Evolutionary conservation across 495 filamentous ascomycete species (phyloP), one percentile per base, ranked within the genome.

Genomic region (Aspergillus cavernicola): DNA sequence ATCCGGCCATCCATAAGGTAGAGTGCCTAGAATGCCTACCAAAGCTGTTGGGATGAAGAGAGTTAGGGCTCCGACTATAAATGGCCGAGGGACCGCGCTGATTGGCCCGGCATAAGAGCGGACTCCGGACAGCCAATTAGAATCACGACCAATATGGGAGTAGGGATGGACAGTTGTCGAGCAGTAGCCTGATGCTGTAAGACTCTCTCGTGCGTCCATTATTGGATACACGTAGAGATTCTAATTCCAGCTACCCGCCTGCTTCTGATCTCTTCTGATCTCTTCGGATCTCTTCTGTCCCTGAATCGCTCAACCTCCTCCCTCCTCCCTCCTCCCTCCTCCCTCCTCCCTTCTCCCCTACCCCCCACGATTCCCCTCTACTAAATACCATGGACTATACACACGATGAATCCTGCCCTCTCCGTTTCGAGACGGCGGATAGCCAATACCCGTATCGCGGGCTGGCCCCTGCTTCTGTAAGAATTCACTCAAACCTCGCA

Each of bases 51-150:
- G 16, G 15, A 8, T 26, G 40, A 43, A 15, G 22, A 15, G n/a
- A n/a, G n/a, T n/a, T 28, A 7, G 6, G 9, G 18, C 38, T 23
- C n/a, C 35, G 35, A 38, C 35, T 38, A 38, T 16, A 38, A 38
- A 38, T 38, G 15, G 35, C n/a, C 36, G 16, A 38, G 13, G 6
- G 13, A n/a, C 13, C 2, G 26, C 26, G 9, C 29, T 46, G 29
- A 35, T 46, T 33, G 43, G 43, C 43, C 26, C 43, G 28, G 43
- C 28, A 11, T 46, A 46, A 35, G 15, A 33, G 43, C 28, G 43
- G 43, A 24, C 12, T 12, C 13, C 33, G 3, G 4, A 3, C 16
- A 5, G 36, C 36, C 6, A 10, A 4, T 32, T 18, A 20, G 26
- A 31, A 22, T 12, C 28, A 12, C 15, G 28, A 7, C 29, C 28